phyloP scores from a whole-genome alignment of 495 filamentous ascomycete species.

The Sordaria brevicollis region DNA sequence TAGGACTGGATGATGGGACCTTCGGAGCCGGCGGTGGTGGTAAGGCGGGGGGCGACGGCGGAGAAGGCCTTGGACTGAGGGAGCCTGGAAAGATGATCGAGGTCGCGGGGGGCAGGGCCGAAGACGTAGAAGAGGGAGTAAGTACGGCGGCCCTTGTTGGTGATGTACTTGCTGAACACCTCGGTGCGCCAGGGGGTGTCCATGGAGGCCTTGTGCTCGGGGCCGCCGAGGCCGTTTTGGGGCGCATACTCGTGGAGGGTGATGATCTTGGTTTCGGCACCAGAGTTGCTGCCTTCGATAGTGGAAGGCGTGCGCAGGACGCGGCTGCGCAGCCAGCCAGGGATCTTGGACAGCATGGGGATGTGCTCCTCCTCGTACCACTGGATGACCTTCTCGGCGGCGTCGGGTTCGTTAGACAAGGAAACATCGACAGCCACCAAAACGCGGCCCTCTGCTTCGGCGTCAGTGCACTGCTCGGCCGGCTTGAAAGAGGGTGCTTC shows the following conservation, averaged over 20 bases:
- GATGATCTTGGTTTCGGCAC: conserved; percentile 40
- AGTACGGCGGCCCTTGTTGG: conserved; percentile 41
- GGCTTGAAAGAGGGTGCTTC: conserved; percentile 42
- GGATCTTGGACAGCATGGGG: conserved; percentile 56
- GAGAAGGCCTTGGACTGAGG: conserved; percentile 31
- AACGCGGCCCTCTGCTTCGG: conserved; percentile 49
- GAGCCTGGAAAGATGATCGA: conserved; percentile 37
- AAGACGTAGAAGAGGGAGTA: conserved; percentile 74
- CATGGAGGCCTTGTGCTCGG: conserved; percentile 51
- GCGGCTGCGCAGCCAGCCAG: conserved; percentile 65
- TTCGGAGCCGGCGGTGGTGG: conserved; percentile 25
- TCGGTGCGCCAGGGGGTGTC: conserved; percentile 46
- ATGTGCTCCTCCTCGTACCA: conserved; percentile 71
- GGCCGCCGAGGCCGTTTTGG: conserved; percentile 51
- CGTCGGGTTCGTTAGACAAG: conserved; percentile 38
- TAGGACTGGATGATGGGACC: conserved; percentile 51
- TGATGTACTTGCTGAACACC: conserved; percentile 45
- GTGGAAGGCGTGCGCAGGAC: conserved; percentile 44
- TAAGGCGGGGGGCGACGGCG: conserved; percentile 42
- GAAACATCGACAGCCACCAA: conserved; percentile 51
- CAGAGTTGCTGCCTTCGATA: conserved; percentile 30
- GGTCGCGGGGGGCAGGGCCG: conserved; percentile 59
- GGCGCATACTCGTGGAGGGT: conserved; percentile 62
- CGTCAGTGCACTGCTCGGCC: conserved; percentile 48
- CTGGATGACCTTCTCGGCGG: conserved; percentile 43